phyloP scores from a whole-genome alignment of 2,329 filamentous ascomycete species.

The Monilinia vaccinii-corymbosi region DNA sequence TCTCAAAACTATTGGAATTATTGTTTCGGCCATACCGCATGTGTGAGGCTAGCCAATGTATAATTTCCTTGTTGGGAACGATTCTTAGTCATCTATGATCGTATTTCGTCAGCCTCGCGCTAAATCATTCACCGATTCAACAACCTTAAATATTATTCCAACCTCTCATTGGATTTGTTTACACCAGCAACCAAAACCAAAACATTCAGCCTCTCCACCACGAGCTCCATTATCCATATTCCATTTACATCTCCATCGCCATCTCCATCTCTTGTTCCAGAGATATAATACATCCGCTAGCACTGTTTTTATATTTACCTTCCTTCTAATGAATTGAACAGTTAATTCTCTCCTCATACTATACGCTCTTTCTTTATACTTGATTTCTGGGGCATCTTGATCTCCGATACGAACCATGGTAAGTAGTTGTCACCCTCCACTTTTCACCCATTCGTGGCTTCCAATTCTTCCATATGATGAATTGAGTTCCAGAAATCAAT shows the following conservation, averaged over 20 bases:
- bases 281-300: no score
- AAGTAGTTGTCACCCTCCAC: slow-evolving; percentile 10
- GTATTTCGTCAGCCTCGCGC: background rate
- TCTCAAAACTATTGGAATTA: no score
- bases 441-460: slow-evolving; percentile 7
- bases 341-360: background rate
- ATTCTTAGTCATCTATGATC: no score
- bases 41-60: no score
- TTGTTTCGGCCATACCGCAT: no score
- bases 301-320: background rate
- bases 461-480: background rate
- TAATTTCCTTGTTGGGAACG: no score
- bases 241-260: background rate
- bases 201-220: slow-evolving; percentile 1
- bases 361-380: background rate
- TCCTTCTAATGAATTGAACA: background rate
- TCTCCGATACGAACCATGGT: slow-evolving; percentile 10
- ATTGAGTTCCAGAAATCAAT: slow-evolving; percentile 4
- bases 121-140: background rate
- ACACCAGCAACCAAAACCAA: slow-evolving; percentile 5
- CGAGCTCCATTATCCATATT: no score
- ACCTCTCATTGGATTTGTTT: slow-evolving; percentile 1
- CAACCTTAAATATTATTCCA: no score
- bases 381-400: background rate
- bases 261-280: background rate